Conservation (phyloP, 306 rosid species). For the Castanopsis chinensis region DNA sequence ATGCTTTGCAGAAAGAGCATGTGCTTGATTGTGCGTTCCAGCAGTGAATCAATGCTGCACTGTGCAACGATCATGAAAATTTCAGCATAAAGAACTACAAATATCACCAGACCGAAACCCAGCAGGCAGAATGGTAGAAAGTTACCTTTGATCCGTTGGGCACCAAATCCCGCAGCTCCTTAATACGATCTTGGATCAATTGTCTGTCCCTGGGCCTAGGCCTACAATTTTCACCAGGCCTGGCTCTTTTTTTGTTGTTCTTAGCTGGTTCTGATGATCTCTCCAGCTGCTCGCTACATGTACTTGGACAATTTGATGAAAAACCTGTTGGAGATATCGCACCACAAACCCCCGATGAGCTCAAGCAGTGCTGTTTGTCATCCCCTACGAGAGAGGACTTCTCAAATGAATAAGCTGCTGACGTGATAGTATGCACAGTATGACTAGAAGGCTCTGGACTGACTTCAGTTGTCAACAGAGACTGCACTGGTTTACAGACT, state of each 20-base stretch:
- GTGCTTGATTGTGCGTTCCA: constrained; percentile 92
- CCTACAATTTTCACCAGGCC: constrained; percentile 87
- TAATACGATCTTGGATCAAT: constrained; percentile 95
- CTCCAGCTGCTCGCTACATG: constrained; percentile 70
- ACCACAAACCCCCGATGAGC: constrained; percentile 68
- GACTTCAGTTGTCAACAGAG: constrained; percentile 57
- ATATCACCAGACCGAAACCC: constrained; percentile 19
- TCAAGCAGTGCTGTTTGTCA: constrained; percentile 58
- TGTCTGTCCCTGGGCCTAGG: constrained; percentile 99
- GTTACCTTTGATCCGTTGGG: constrained; percentile 93
- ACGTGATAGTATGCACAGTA: constrained; percentile 39
- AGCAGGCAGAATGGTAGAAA: background rate
- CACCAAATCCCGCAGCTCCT: constrained; percentile 89
- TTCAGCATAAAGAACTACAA: constrained; percentile 32
- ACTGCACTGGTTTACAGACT: constrained; percentile 58
- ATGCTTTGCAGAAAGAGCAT: constrained; percentile 87
- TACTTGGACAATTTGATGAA: constrained; percentile 71
- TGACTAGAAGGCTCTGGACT: constrained; percentile 62
- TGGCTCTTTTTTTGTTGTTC: constrained; percentile 82
- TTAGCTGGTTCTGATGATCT: constrained; percentile 72
- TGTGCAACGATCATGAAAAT: constrained; percentile 36
- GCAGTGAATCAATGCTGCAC: constrained; percentile 92
- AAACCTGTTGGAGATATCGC: constrained; percentile 69
- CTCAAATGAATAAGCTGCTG: constrained; percentile 64
- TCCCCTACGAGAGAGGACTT: constrained; percentile 55